Percentiles rank a stretch among this genome's conserved stretches.
Evolutionary conservation across 352 stramenopile genomes (phyloP).

Genomic region (Pythium guiyangense): DNA sequence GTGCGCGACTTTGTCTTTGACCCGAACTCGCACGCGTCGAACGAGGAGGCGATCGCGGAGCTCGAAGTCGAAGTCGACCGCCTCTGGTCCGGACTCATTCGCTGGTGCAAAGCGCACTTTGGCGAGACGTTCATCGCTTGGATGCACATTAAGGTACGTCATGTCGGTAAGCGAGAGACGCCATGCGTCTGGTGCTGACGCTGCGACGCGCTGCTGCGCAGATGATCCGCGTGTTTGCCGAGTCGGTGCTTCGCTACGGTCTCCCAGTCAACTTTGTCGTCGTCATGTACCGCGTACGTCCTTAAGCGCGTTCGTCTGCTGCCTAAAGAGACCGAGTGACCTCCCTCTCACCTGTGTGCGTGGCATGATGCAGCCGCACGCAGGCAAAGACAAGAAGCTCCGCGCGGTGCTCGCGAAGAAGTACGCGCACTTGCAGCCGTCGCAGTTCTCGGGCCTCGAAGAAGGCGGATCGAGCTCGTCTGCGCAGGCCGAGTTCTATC

Average conservation of each 20-base stretch:
- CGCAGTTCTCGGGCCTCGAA: constrained; percentile 78
- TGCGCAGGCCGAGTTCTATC: constrained; percentile 71
- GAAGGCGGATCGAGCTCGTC: constrained; percentile 46
- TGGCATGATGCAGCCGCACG: constrained; percentile 38
- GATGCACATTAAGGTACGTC: constrained; percentile 97
- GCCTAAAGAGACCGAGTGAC: constrained; percentile 1
- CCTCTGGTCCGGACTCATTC: constrained; percentile 91
- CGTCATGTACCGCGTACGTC: constrained; percentile 75
- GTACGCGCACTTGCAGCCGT: constrained; percentile 80
- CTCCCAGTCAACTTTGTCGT: constrained; percentile 95
- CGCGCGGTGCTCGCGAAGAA: constrained; percentile 75
- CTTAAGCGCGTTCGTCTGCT: too few species aligned
- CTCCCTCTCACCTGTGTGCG: neutral
- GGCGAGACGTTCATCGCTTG: constrained; percentile 97
- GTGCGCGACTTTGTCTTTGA: constrained; percentile 93
- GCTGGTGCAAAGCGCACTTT: constrained; percentile 98
- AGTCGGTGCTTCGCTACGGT: constrained; percentile 97
- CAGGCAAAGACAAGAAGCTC: constrained; percentile 82
- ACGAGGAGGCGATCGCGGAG: constrained; percentile 84
- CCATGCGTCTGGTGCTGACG: neutral
- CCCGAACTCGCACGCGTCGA: constrained; percentile 79
- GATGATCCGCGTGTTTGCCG: constrained; percentile 95
- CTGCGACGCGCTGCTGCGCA: constrained; percentile 6
- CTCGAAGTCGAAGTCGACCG: constrained; percentile 91
- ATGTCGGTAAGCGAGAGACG: neutral